Evolutionary conservation across 176 grass and related monocot genomes (phyloP).

Genomic region (Zizania latifolia): DNA sequence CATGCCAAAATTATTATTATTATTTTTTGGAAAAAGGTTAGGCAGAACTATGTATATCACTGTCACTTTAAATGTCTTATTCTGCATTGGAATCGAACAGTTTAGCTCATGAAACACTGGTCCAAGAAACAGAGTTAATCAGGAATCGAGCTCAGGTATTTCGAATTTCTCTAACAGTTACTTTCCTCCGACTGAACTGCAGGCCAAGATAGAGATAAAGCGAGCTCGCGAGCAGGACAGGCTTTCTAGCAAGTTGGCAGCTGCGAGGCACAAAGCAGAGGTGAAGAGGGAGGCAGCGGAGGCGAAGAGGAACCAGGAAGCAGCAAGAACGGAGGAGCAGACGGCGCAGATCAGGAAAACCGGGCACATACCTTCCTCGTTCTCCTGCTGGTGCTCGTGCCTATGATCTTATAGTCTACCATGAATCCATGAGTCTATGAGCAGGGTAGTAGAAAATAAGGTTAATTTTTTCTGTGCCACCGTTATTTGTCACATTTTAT

Average conservation of each 20-base stretch:
- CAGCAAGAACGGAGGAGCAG: conserved; percentile 50
- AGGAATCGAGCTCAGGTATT: background rate
- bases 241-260: conserved; percentile 44
- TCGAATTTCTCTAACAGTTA: background rate
- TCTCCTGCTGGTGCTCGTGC: conserved; percentile 83
- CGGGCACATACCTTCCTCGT: conserved; percentile 51
- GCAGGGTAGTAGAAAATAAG: background rate
- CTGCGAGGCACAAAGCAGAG: conserved; percentile 51
- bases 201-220: conserved; percentile 77
- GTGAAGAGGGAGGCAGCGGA: conserved; percentile 55
- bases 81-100: background rate
- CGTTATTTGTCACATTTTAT: too few species aligned
- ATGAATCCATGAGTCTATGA: background rate
- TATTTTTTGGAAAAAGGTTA: background rate
- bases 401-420: background rate
- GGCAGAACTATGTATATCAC: background rate
- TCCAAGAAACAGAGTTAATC: background rate
- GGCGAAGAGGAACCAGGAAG: conserved; percentile 53
- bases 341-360: conserved; percentile 59
- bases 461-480: too few species aligned
- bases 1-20: background rate
- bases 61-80: background rate
- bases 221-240: conserved; percentile 54
- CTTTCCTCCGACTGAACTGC: background rate
- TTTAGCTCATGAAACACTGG: background rate